Conservation (phyloP, 345 rosid species). For the Kandelia obovata region DNA sequence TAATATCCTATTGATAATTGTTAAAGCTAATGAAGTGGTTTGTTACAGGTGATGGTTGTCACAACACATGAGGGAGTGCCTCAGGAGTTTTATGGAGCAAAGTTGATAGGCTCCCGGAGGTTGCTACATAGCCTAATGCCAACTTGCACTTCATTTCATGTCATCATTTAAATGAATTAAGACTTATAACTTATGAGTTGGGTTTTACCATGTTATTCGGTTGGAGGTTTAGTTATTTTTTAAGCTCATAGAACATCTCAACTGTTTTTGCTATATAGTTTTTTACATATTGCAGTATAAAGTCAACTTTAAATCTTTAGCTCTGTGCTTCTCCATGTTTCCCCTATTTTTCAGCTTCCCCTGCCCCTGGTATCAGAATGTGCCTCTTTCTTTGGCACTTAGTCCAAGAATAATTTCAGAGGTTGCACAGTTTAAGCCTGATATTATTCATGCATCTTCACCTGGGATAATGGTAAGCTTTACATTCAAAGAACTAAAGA, state of each 20-base stretch:
- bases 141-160: not conserved
- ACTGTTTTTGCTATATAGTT: not conserved
- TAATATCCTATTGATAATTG: not conserved
- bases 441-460: conserved; percentile 97
- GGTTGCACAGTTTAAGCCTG: conserved; percentile 94
- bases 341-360: conserved; percentile 64
- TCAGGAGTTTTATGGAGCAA: conserved; percentile 88
- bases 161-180: not conserved
- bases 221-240: not conserved
- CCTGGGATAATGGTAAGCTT: conserved; percentile 88
- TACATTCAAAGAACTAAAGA: not conserved
- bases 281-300: too few species aligned
- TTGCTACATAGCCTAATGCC: conserved; percentile 23
- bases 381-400: conserved; percentile 91
- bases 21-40: conserved; percentile 2
- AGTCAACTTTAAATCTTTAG: too few species aligned
- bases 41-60: conserved; percentile 79
- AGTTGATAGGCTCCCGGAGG: conserved; percentile 92
- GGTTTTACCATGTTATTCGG: not conserved
- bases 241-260: not conserved
- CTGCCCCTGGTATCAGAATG: conserved; percentile 90
- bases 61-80: conserved; percentile 99
- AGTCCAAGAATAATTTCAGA: conserved; percentile 97
- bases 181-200: not conserved
- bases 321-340: conserved; percentile 12